Evolutionary conservation across 2,329 filamentous ascomycete genomes (phyloP).

Genomic region (Aspergillus sp.): DNA sequence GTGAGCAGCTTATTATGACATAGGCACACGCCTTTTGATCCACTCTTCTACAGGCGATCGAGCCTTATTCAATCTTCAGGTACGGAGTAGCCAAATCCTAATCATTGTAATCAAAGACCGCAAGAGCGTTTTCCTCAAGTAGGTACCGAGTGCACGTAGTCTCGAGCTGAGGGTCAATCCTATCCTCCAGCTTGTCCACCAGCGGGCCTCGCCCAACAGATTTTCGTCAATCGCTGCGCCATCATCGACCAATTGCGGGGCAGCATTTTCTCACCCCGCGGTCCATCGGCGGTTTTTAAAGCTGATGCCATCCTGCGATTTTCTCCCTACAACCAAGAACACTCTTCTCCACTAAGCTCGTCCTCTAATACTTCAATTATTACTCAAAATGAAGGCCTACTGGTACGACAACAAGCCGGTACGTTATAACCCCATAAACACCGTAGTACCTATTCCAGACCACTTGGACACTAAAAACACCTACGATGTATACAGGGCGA

Average conservation of each 20-base stretch:
- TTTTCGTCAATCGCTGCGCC: slow-evolving; percentile 12
- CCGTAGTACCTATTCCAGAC: neutral
- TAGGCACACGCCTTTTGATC: neutral
- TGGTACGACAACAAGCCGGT: slow-evolving; percentile 68
- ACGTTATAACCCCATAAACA: slow-evolving; percentile 23
- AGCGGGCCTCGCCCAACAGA: neutral
- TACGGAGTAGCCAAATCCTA: neutral
- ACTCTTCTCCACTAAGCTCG: neutral
- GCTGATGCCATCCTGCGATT: slow-evolving; percentile 3
- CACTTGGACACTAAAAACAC: neutral
- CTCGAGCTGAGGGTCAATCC: neutral
- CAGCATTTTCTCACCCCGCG: slow-evolving; percentile 18
- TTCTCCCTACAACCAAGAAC: neutral
- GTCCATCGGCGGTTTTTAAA: slow-evolving; percentile 8
- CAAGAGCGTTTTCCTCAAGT: neutral
- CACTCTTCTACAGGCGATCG: too few relatives aligned
- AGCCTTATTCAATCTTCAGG: neutral
- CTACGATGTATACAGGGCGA: slow-evolving; percentile 66
- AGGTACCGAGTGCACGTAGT: neutral
- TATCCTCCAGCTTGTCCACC: neutral
- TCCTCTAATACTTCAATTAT: neutral
- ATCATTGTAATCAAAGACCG: neutral
- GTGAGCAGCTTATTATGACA: neutral
- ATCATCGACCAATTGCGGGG: slow-evolving; percentile 34
- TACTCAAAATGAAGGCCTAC: slow-evolving; percentile 64